phyloP scores from a whole-genome alignment of 2,329 filamentous ascomycete genomes.

The Aspergillus sp. region DNA sequence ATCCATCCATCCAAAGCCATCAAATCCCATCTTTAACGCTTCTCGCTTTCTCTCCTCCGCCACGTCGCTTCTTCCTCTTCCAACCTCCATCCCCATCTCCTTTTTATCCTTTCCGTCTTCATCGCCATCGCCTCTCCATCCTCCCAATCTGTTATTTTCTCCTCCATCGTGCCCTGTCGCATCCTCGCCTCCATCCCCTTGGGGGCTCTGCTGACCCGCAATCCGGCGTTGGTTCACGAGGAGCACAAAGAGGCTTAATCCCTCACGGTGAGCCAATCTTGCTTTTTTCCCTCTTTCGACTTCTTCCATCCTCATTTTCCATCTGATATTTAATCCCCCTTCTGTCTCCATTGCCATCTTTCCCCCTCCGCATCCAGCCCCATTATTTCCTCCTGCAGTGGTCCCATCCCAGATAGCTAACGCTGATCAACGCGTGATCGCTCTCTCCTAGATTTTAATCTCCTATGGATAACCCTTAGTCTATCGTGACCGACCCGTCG shows the following conservation, averaged over 20 bases:
- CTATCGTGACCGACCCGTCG: background rate
- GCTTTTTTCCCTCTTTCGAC: background rate
- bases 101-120: background rate
- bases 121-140: conserved; percentile 1
- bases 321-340: background rate
- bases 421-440: conserved; percentile 5
- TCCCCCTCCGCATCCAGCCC: conserved; percentile 20
- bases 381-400: conserved; percentile 13
- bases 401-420: conserved; percentile 3
- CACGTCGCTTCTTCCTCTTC: conserved; percentile 28
- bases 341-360: conserved; percentile 3
- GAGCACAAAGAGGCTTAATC: no score
- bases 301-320: background rate
- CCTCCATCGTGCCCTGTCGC: background rate
- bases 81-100: background rate
- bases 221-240: no score
- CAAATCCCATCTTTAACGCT: no score
- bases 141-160: background rate
- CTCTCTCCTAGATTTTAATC: conserved; percentile 14
- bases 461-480: conserved; percentile 15
- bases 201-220: no score
- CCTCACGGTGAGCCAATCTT: no score
- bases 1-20: no score
- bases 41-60: background rate
- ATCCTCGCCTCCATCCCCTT: no score